Evolutionary conservation across 768 basidiomycete genomes (phyloP).

Genomic region (Mrakia gelida): DNA sequence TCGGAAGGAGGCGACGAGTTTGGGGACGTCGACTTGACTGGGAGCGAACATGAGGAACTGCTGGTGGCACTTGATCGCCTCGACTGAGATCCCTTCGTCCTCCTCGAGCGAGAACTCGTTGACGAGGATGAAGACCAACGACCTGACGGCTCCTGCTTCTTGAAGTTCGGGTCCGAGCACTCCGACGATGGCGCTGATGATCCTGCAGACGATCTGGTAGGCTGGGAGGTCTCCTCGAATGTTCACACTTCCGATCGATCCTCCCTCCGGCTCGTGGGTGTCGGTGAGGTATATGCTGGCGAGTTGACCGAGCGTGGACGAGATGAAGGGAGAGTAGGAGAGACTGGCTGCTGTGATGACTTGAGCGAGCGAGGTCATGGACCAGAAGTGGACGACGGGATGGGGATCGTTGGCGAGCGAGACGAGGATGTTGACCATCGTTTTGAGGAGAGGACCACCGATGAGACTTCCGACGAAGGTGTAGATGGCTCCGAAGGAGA

Average conservation of each 20-base stretch:
- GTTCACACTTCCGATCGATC: conserved; percentile 73
- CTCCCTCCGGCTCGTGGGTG: conserved; percentile 89
- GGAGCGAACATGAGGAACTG: conserved; percentile 96
- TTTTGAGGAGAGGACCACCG: conserved; percentile 88
- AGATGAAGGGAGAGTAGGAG: conserved; percentile 82
- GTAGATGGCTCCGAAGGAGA: conserved; percentile 89
- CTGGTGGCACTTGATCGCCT: conserved; percentile 92
- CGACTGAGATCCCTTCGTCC: conserved; percentile 82
- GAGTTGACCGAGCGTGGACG: conserved; percentile 81
- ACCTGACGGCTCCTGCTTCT: conserved; percentile 74
- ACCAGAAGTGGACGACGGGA: conserved; percentile 92
- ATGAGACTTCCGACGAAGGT: conserved; percentile 88
- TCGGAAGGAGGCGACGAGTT: conserved; percentile 71
- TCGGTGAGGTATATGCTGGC: conserved; percentile 84
- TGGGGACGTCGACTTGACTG: conserved; percentile 72
- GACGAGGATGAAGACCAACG: conserved; percentile 76
- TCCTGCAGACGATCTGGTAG: conserved; percentile 84
- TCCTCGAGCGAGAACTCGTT: conserved; percentile 77
- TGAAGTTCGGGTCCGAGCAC: conserved; percentile 93
- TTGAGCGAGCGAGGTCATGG: conserved; percentile 72
- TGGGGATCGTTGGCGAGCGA: conserved; percentile 94
- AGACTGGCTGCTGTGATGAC: conserved; percentile 90
- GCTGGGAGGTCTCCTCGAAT: conserved; percentile 84
- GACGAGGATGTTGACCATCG: conserved; percentile 90
- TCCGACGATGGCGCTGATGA: conserved; percentile 87